phyloP scores from a whole-genome alignment of 2,329 filamentous ascomycete genomes.

The Penicillium sp. region DNA sequence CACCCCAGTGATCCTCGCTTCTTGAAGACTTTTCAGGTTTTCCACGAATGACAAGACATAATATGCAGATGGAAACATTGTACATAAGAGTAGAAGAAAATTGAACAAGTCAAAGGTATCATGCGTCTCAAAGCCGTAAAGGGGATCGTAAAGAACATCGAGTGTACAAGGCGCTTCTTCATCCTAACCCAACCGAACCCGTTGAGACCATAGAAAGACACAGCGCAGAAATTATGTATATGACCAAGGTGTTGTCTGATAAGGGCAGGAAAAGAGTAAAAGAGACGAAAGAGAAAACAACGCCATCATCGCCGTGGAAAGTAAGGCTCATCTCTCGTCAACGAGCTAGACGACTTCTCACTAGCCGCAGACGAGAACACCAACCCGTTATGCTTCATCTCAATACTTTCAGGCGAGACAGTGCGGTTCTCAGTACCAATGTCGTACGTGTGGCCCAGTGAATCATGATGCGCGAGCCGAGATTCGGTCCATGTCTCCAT shows the following conservation, averaged over 20 bases:
- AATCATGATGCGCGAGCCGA: slow-evolving; percentile 13
- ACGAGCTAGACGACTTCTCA: slow-evolving; percentile 20
- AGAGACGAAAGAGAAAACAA: background rate
- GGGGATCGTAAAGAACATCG: background rate
- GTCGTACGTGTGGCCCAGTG: slow-evolving; percentile 19
- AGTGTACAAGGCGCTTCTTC: slow-evolving; percentile 1
- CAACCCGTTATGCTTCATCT: slow-evolving; percentile 20
- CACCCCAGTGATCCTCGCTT: too few relatives aligned
- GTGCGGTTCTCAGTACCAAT: slow-evolving; percentile 20
- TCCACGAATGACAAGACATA: background rate
- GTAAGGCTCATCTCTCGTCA: slow-evolving; percentile 2
- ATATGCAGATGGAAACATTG: background rate
- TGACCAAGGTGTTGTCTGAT: background rate
- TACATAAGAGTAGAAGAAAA: background rate
- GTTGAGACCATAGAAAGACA: background rate
- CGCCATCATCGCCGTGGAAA: background rate
- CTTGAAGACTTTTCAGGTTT: too few relatives aligned
- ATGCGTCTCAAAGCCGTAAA: background rate
- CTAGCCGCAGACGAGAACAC: slow-evolving; percentile 27
- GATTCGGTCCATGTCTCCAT: slow-evolving; percentile 37
- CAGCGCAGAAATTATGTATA: background rate
- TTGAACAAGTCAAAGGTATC: background rate
- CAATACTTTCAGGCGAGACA: slow-evolving; percentile 16
- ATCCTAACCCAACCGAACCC: background rate
- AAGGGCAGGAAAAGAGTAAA: background rate